These are phyloP conservation scores for Leucoagaricus sp. DNA, from an alignment of 1,284 basidiomycete species.

Conservation along the genomic window DNA sequence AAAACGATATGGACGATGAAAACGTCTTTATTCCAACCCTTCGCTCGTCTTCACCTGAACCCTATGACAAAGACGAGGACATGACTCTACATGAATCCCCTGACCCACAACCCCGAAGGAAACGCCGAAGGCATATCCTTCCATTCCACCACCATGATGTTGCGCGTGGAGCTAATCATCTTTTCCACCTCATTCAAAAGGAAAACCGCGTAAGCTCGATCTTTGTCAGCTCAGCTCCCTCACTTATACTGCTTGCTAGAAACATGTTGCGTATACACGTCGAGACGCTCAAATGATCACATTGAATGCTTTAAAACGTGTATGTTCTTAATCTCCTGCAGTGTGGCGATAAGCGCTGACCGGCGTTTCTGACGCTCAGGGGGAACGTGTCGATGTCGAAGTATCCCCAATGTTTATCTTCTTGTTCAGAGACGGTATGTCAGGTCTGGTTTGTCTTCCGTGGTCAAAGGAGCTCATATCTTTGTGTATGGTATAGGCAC, in stretches of 20 bases:
- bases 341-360: too few species aligned
- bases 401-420: conserved; percentile 66
- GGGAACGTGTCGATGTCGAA: conserved; percentile 59
- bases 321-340: not conserved
- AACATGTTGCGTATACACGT: conserved; percentile 20
- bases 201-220: conserved; percentile 22
- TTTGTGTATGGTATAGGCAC: conserved; percentile 42
- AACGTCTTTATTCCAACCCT: conserved; percentile 29
- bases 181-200: conserved; percentile 21
- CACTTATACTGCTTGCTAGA: conserved; percentile 17
- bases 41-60: conserved; percentile 43
- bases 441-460: not conserved
- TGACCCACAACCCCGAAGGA: not conserved
- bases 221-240: not conserved
- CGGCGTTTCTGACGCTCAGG: conserved; percentile 26
- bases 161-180: conserved; percentile 6
- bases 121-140: conserved; percentile 19
- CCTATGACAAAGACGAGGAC: conserved; percentile 23
- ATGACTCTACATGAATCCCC: not conserved
- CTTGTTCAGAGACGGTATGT: conserved; percentile 59
- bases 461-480: not conserved
- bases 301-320: conserved; percentile 33
- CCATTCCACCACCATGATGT: conserved; percentile 16
- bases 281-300: conserved; percentile 29
- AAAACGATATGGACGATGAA: conserved; percentile 25